These are phyloP conservation scores for Metschnikowia corniflorae DNA, from an alignment of 805 yeast species.

Conservation along the genomic window DNA sequence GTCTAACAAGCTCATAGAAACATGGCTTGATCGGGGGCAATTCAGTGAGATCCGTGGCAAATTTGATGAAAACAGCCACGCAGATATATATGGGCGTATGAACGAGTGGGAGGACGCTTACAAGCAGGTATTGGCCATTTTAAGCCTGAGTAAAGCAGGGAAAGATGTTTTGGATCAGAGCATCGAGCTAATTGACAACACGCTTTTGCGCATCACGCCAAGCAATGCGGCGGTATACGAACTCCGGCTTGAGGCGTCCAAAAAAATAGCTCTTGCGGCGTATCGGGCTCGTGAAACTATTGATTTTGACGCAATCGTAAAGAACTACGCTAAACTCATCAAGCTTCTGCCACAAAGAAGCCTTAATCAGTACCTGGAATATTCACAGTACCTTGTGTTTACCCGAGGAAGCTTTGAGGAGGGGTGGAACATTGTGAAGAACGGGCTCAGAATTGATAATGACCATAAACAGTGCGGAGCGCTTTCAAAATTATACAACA, in stretches of 20 bases:
- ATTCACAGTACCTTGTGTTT: slow-evolving; percentile 38
- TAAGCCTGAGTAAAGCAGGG: slow-evolving; percentile 9
- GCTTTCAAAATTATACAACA: slow-evolving; percentile 50
- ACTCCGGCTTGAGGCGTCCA: slow-evolving; percentile 26
- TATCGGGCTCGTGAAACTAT: background rate
- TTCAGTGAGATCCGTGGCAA: slow-evolving; percentile 29
- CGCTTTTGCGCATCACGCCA: slow-evolving; percentile 38
- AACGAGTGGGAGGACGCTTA: slow-evolving; percentile 17
- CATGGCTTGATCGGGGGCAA: slow-evolving; percentile 52
- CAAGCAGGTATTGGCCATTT: slow-evolving; percentile 9
- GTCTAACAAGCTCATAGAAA: slow-evolving; percentile 43
- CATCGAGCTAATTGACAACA: slow-evolving; percentile 1
- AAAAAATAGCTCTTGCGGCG: slow-evolving; percentile 3
- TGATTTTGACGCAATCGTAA: slow-evolving; percentile 7
- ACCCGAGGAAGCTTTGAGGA: slow-evolving; percentile 51
- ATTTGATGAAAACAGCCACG: slow-evolving; percentile 11
- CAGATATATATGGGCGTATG: slow-evolving; percentile 16
- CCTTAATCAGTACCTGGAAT: slow-evolving; percentile 22
- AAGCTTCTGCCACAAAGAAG: slow-evolving; percentile 26
- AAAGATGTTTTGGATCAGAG: slow-evolving; percentile 1
- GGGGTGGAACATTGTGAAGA: slow-evolving; percentile 51
- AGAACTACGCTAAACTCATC: slow-evolving; percentile 26
- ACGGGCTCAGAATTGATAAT: slow-evolving; percentile 75
- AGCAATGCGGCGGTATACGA: slow-evolving; percentile 35
- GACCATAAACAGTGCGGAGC: slow-evolving; percentile 60